These are phyloP conservation scores for Neurospora sp. DNA, from an alignment of 495 filamentous ascomycete species.

Conservation along the genomic window DNA sequence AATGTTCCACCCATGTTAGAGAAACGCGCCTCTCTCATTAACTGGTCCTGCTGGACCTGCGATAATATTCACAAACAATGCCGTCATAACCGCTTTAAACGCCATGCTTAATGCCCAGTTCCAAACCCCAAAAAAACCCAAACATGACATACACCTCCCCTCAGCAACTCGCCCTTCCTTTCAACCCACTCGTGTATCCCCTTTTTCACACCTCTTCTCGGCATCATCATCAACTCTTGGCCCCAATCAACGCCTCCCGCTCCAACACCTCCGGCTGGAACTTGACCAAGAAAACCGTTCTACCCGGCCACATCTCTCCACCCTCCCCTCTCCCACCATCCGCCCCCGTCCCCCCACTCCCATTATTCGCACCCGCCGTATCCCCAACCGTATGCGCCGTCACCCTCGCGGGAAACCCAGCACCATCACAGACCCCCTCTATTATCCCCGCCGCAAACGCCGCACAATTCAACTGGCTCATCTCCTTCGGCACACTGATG, in stretches of 20 bases:
- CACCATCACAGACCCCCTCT: conserved; percentile 89
- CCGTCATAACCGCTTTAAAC: conserved; percentile 7
- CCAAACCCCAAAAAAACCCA: neutral
- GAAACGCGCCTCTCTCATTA: neutral
- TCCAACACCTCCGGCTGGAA: conserved; percentile 85
- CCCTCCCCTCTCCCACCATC: conserved; percentile 45
- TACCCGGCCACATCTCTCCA: conserved; percentile 84
- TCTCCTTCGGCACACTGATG: conserved; percentile 84
- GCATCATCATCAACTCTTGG: conserved; percentile 19
- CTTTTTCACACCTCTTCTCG: neutral
- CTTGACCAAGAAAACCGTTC: conserved; percentile 89
- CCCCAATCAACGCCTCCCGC: conserved; percentile 59
- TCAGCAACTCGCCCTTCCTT: neutral
- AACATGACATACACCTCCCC: neutral
- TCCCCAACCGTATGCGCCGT: conserved; percentile 72
- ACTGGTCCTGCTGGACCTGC: neutral
- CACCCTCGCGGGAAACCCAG: conserved; percentile 77
- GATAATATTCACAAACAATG: neutral
- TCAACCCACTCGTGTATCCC: neutral
- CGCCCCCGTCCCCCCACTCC: neutral
- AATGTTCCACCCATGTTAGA: neutral
- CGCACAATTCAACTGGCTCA: conserved; percentile 92
- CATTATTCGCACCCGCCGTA: neutral
- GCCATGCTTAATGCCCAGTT: conserved; percentile 14
- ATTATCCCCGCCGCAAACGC: conserved; percentile 92